A percentile compares a stretch with the other conserved stretches of the same genome.
phyloP scores from a whole-genome alignment of 2,329 filamentous ascomycete species.

The Fusarium sp. region DNA sequence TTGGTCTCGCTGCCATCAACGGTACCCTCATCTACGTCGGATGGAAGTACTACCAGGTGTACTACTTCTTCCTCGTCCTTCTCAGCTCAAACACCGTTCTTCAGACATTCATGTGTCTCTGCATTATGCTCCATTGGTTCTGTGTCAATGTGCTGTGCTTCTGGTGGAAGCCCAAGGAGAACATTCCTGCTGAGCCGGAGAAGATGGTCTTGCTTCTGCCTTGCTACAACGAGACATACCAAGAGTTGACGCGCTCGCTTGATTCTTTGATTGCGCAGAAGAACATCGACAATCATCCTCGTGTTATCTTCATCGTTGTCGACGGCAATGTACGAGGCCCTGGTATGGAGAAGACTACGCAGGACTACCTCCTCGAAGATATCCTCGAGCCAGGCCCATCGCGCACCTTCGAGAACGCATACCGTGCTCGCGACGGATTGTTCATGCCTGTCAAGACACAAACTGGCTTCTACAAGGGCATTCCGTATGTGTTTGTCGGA shows the following conservation, averaged over 20 bases:
- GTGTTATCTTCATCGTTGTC: conserved; percentile 62
- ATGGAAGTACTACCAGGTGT: conserved; percentile 56
- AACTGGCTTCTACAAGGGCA: conserved; percentile 60
- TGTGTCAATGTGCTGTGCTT: conserved; percentile 51
- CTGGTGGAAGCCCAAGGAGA: conserved; percentile 51
- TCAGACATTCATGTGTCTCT: conserved; percentile 59
- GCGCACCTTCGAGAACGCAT: conserved; percentile 57
- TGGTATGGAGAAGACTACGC: conserved; percentile 63
- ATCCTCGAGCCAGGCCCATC: conserved; percentile 57
- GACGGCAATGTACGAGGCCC: conserved; percentile 62
- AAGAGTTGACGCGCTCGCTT: conserved; percentile 60
- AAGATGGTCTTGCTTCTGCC: conserved; percentile 61
- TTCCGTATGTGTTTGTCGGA: conserved; percentile 63
- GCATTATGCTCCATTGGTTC: conserved; percentile 53
- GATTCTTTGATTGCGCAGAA: conserved; percentile 62
- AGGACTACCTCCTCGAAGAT: conserved; percentile 62
- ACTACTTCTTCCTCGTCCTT: conserved; percentile 60
- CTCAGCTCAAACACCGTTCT: conserved; percentile 62
- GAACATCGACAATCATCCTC: conserved; percentile 57
- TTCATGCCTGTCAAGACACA: conserved; percentile 62
- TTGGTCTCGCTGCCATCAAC: conserved; percentile 54
- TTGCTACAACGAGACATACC: conserved; percentile 63
- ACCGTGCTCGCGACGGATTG: conserved; percentile 61
- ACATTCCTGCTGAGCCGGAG: conserved; percentile 56
- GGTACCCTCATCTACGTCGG: conserved; percentile 55